These are phyloP conservation scores for Nitzschia putrida DNA, from an alignment of 108 stramenopile genomes.

Conservation along the genomic window DNA sequence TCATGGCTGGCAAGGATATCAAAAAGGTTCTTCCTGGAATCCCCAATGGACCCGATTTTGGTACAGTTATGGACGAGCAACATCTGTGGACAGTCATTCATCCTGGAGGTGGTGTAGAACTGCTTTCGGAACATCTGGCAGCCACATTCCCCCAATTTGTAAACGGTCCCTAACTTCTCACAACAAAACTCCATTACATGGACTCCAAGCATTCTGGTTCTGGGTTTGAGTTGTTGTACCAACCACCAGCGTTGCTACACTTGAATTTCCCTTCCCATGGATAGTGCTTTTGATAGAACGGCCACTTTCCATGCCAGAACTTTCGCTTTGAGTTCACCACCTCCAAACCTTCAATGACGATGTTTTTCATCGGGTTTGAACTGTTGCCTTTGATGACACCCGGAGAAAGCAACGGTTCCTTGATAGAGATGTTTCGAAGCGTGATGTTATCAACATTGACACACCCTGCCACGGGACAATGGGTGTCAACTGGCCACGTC, in stretches of 20 bases:
- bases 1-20: constrained; percentile 70
- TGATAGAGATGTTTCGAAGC: constrained; percentile 37
- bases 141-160: constrained; percentile 55
- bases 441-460: constrained; percentile 34
- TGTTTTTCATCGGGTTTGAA: constrained; percentile 43
- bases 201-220: constrained; percentile 21
- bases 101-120: constrained; percentile 63
- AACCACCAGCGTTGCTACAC: constrained; percentile 10
- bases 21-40: constrained; percentile 66
- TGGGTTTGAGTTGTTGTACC: constrained; percentile 22
- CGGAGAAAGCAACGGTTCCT: constrained; percentile 36
- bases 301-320: constrained; percentile 34
- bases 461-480: constrained; percentile 38
- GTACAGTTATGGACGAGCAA: constrained; percentile 87
- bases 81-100: constrained; percentile 73
- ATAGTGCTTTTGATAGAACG: constrained; percentile 26
- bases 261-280: constrained; percentile 25
- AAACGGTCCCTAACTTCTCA: too few relatives aligned
- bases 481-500: constrained; percentile 18
- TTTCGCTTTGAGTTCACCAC: constrained; percentile 25
- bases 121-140: constrained; percentile 56
- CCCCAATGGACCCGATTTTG: constrained; percentile 74
- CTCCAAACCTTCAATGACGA: constrained; percentile 39
- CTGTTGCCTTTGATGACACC: constrained; percentile 42
- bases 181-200: background rate